These are phyloP conservation scores for Melastoma malabathricum DNA, from an alignment of 345 rosid genomes.

Conservation along the genomic window DNA sequence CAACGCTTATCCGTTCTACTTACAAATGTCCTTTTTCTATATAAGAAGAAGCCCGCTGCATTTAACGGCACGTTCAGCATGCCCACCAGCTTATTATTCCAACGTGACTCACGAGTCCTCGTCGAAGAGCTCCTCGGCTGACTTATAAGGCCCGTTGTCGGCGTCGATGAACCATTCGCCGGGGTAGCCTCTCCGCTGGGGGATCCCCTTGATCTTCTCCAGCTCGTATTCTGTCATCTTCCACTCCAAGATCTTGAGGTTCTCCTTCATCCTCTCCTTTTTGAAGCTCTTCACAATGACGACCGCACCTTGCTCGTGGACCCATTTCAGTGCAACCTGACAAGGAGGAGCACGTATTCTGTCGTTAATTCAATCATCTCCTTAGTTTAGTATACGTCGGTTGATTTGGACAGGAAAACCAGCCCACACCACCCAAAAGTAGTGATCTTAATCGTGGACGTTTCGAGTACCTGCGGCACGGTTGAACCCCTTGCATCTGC, in stretches of 20 bases:
- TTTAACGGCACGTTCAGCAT: too few relatives aligned
- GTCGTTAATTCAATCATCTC: neutral
- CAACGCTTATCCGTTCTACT: too few relatives aligned
- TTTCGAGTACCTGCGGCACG: slow-evolving; percentile 5
- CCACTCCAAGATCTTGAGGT: slow-evolving; percentile 6
- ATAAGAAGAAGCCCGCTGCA: too few relatives aligned
- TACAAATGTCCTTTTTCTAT: too few relatives aligned
- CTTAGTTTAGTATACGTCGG: neutral
- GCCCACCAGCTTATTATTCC: too few relatives aligned
- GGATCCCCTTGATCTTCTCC: slow-evolving; percentile 6
- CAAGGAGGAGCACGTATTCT: too few relatives aligned
- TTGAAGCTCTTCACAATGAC: slow-evolving; percentile 10
- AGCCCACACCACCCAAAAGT: too few relatives aligned
- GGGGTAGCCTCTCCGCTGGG: neutral
- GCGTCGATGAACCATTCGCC: neutral
- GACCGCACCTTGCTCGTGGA: slow-evolving; percentile 5
- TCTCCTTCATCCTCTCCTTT: slow-evolving; percentile 2
- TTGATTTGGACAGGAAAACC: neutral
- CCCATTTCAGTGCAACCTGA: slow-evolving; percentile 12
- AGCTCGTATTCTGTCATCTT: neutral
- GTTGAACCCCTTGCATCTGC: slow-evolving; percentile 5
- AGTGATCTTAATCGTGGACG: too few relatives aligned
- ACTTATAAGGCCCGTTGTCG: slow-evolving; percentile 3
- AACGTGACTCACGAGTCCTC: too few relatives aligned
- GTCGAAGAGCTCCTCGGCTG: slow-evolving; percentile 1